Evolutionary conservation across 768 basidiomycete species (phyloP).

Genomic region (Naganishia antarctica): DNA sequence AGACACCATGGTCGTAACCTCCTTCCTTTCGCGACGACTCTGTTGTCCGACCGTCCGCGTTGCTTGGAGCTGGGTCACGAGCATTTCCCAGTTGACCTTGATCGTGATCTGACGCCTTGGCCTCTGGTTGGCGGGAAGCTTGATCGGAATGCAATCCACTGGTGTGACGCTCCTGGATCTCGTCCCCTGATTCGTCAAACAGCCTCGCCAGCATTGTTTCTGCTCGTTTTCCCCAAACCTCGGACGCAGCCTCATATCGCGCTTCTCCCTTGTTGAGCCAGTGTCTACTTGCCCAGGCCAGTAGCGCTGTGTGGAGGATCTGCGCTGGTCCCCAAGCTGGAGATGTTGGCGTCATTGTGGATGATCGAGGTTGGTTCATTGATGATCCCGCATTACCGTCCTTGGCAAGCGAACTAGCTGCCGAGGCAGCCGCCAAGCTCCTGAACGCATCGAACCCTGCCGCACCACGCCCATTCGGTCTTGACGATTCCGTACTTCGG

Average conservation of each 20-base stretch:
- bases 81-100: too few species aligned
- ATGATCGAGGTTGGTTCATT: too few species aligned
- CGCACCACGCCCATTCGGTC: neutral
- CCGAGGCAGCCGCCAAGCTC: constrained; percentile 21
- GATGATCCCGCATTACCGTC: neutral
- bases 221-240: constrained; percentile 31
- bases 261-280: constrained; percentile 33
- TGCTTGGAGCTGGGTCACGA: neutral
- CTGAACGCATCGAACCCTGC: constrained; percentile 33
- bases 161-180: too few species aligned
- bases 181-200: neutral
- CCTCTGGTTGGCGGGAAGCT: neutral
- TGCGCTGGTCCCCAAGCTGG: constrained; percentile 24
- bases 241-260: constrained; percentile 34
- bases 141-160: too few species aligned
- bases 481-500: constrained; percentile 22
- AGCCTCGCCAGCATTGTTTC: constrained; percentile 24
- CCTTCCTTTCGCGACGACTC: neutral
- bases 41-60: too few species aligned
- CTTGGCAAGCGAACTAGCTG: neutral
- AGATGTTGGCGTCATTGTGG: neutral
- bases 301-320: constrained; percentile 33
- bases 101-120: too few species aligned
- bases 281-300: constrained; percentile 36
- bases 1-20: constrained; percentile 23